Conservation (phyloP, 257 asterid genomes). For the Solanum clarkiae region DNA sequence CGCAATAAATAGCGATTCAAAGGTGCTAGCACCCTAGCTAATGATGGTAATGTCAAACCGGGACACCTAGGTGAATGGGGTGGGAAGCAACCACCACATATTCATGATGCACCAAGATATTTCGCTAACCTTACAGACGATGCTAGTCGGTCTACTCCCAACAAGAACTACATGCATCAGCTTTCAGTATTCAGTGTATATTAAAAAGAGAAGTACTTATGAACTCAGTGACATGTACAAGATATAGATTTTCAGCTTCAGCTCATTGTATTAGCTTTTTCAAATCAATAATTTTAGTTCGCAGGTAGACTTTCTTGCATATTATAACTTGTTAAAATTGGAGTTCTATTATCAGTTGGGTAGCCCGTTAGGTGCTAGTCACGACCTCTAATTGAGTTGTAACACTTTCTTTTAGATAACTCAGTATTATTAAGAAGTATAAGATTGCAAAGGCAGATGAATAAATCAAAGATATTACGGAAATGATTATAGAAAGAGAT, state of each 20-base stretch:
- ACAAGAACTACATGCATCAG: neutral
- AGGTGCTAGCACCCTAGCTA: neutral
- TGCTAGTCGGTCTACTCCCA: neutral
- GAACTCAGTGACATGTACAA: neutral
- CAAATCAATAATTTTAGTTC: neutral
- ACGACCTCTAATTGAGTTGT: neutral
- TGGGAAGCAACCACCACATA: neutral
- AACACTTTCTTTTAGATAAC: neutral
- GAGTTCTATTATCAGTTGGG: neutral
- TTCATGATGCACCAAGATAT: neutral
- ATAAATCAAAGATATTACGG: neutral
- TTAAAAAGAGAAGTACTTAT: neutral
- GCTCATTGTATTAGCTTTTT: neutral
- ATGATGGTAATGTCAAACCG: neutral
- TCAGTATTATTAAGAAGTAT: neutral
- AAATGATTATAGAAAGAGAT: neutral
- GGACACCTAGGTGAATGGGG: neutral
- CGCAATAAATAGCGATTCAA: neutral
- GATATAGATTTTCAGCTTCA: neutral
- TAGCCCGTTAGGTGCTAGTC: neutral
- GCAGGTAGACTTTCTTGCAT: neutral
- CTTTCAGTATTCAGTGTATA: neutral
- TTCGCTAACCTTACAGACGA: neutral
- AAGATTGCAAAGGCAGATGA: neutral
- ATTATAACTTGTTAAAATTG: neutral